A percentile compares a stretch with the other conserved stretches of the same genome.
Evolutionary conservation across 768 basidiomycete genomes (phyloP).

Genomic region (Russula brevipes): DNA sequence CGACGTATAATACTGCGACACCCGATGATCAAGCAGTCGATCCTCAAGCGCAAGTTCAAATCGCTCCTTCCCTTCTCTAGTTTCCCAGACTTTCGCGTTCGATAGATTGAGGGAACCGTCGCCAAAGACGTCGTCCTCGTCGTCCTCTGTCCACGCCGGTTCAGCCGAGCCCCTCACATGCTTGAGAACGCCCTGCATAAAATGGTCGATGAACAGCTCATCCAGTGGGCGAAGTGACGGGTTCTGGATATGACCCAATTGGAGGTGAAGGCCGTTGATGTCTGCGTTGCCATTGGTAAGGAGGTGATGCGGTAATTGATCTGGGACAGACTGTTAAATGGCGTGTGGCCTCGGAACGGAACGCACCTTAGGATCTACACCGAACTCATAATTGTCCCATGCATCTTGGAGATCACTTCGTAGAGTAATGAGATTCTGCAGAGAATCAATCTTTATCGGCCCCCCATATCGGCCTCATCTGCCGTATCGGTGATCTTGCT

Average conservation of each 20-base stretch:
- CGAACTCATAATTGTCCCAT: conserved; percentile 11
- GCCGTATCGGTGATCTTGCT: conserved; percentile 5
- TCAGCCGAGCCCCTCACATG: conserved; percentile 2
- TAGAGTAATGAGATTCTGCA: not conserved
- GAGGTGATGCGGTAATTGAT: conserved; percentile 5
- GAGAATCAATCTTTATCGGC: not conserved
- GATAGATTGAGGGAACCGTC: not conserved
- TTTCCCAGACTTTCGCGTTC: not conserved
- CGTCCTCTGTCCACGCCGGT: not conserved
- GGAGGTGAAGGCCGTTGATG: not conserved
- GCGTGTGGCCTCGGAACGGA: not conserved
- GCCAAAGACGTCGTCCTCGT: not conserved
- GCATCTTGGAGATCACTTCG: conserved; percentile 1
- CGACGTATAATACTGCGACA: not conserved
- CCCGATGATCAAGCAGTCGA: conserved; percentile 1
- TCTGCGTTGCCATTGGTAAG: not conserved
- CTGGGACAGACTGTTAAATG: not conserved
- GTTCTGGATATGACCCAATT: conserved; percentile 6
- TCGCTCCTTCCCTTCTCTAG: not conserved
- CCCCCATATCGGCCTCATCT: not conserved
- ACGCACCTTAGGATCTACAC: conserved; percentile 6
- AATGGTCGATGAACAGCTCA: conserved; percentile 8
- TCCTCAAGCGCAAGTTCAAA: not conserved
- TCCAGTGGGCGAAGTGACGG: conserved; percentile 7
- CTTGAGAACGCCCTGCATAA: conserved; percentile 7